A percentile compares a stretch with the other conserved stretches of the same genome.
Evolutionary conservation across 2,329 filamentous ascomycete genomes (phyloP).

Genomic region (Thielaviopsis populi): DNA sequence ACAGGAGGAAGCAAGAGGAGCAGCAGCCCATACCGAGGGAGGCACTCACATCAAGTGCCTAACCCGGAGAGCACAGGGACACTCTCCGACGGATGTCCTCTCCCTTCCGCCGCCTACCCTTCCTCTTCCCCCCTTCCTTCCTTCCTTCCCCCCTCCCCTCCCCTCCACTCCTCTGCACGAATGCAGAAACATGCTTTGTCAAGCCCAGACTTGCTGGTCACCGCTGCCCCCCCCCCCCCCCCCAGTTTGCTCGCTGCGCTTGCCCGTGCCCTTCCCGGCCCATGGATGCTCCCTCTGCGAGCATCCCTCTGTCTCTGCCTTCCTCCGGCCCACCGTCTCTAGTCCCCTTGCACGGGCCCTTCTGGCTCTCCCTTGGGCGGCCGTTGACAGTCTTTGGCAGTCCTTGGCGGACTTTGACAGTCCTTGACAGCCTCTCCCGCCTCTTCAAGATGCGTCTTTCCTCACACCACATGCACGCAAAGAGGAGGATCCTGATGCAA

Average conservation of each 20-base stretch:
- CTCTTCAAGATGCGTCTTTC: background rate
- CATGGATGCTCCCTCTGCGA: background rate
- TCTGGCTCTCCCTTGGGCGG: background rate
- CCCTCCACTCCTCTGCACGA: background rate
- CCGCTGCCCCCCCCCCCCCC: background rate
- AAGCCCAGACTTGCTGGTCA: background rate
- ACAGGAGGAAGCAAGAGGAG: no score
- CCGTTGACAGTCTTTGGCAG: no score
- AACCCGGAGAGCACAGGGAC: background rate
- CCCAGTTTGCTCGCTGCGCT: background rate
- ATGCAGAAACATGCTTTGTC: background rate
- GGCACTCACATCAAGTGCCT: background rate
- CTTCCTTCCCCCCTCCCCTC: background rate
- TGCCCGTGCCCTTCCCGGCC: no score
- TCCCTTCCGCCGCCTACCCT: no score
- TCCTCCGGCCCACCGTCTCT: background rate
- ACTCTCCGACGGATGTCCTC: background rate
- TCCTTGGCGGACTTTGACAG: no score
- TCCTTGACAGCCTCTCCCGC: no score
- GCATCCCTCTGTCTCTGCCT: background rate
- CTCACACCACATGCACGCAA: background rate
- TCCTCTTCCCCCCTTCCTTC: background rate
- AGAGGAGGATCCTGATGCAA: background rate
- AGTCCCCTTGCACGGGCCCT: background rate
- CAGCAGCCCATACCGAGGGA: background rate